A percentile compares a stretch with the other conserved stretches of the same genome.
Conservation (phyloP, 1,139 yeast genomes). For the Geotrichum restrictum region DNA sequence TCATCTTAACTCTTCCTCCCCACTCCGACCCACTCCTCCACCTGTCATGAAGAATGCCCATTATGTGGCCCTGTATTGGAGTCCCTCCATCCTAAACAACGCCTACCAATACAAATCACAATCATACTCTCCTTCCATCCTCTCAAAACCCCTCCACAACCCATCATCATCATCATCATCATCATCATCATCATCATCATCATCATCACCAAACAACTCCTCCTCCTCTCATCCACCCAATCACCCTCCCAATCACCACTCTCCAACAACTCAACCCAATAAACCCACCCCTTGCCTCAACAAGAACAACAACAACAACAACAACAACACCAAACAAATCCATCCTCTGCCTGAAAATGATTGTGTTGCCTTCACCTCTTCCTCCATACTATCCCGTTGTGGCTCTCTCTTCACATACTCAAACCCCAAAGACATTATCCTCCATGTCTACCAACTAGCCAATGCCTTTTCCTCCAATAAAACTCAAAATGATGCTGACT, state of each 20-base stretch:
- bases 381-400: conserved; percentile 3
- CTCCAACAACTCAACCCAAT: not conserved
- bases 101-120: conserved; percentile 1
- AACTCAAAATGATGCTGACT: not conserved
- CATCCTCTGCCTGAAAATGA: not conserved
- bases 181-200: too few relatives aligned
- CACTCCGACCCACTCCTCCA: too few relatives aligned
- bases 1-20: too few relatives aligned
- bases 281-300: not conserved
- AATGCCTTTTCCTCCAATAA: conserved; percentile 2
- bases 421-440: conserved; percentile 11
- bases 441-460: conserved; percentile 9
- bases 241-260: too few relatives aligned
- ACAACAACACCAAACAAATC: too few relatives aligned
- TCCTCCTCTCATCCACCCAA: too few relatives aligned
- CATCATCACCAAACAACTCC: not conserved
- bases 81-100: conserved; percentile 13
- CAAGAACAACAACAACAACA: too few relatives aligned
- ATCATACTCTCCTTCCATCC: not conserved
- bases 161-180: too few relatives aligned
- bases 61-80: conserved; percentile 19
- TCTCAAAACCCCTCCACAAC: not conserved
- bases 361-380: not conserved
- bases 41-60: conserved; percentile 1
- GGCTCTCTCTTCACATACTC: conserved; percentile 13